These are phyloP conservation scores for Rhododendron molle DNA, from an alignment of 148 eudicot genomes.

Conservation along the genomic window DNA sequence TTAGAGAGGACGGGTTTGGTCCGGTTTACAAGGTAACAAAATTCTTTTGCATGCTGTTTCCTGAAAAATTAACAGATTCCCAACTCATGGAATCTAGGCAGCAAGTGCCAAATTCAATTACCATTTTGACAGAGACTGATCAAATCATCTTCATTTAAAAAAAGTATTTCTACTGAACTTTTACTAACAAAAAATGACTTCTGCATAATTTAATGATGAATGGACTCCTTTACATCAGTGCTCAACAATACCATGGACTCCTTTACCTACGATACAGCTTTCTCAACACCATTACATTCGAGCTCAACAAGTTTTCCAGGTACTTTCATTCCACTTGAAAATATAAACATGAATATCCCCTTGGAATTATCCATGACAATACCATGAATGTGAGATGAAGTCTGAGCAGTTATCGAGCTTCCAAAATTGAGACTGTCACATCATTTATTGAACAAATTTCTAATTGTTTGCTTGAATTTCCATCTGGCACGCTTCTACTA, in stretches of 20 bases:
- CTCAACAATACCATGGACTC: not conserved
- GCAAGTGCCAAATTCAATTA: too few relatives aligned
- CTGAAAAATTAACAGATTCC: too few relatives aligned
- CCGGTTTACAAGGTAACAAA: too few relatives aligned
- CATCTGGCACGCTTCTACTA: not conserved
- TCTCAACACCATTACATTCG: too few relatives aligned
- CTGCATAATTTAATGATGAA: not conserved
- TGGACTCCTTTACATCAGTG: not conserved
- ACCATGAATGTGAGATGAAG: not conserved
- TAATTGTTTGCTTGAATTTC: not conserved
- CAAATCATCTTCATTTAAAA: not conserved
- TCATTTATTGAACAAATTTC: not conserved
- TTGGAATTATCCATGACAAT: not conserved
- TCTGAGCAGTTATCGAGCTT: not conserved
- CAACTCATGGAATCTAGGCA: not conserved
- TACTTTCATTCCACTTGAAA: not conserved
- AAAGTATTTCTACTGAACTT: not conserved
- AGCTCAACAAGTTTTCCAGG: not conserved
- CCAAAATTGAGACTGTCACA: not conserved
- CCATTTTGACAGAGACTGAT: too few relatives aligned
- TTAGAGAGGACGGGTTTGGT: too few relatives aligned
- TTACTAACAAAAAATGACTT: not conserved
- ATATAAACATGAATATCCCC: not conserved
- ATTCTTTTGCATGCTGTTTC: not conserved
- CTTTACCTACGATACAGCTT: not conserved